Conservation (phyloP, 140 eudicot genomes). For the Ambrosia hybrid region DNA sequence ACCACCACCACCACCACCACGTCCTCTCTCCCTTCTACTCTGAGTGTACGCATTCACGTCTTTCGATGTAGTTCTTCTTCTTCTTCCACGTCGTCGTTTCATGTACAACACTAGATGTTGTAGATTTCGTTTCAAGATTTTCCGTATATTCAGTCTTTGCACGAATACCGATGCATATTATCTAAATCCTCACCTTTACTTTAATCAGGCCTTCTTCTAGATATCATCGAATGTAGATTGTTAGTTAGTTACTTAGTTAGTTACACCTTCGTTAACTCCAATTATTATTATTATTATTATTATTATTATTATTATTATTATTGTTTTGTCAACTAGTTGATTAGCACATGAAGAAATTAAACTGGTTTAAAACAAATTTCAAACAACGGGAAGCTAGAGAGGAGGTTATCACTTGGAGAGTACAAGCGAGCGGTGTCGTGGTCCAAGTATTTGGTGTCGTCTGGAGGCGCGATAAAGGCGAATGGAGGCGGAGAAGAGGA, state of each 20-base stretch:
- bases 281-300: too few relatives aligned
- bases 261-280: background rate
- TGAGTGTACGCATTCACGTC: constrained; percentile 21
- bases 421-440: constrained; percentile 78
- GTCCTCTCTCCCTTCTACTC: background rate
- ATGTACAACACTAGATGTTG: background rate
- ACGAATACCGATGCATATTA: constrained; percentile 29
- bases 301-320: too few relatives aligned
- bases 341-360: constrained; percentile 68
- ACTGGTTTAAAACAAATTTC: constrained; percentile 78
- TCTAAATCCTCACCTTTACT: too few relatives aligned
- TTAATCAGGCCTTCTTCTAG: background rate
- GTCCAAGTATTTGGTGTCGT: constrained; percentile 82
- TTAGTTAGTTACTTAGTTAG: background rate
- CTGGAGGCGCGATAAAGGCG: constrained; percentile 77
- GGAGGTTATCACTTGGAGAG: constrained; percentile 72
- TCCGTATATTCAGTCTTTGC: constrained; percentile 18
- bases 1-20: constrained; percentile 26
- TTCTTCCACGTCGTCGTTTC: constrained; percentile 24
- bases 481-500: constrained; percentile 41
- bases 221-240: constrained; percentile 5
- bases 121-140: constrained; percentile 6
- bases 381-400: constrained; percentile 66
- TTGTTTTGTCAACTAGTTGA: background rate
- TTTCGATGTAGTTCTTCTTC: constrained; percentile 21